Conservation (phyloP, 2,329 filamentous ascomycete genomes). For the Paecilomyces formosus region DNA sequence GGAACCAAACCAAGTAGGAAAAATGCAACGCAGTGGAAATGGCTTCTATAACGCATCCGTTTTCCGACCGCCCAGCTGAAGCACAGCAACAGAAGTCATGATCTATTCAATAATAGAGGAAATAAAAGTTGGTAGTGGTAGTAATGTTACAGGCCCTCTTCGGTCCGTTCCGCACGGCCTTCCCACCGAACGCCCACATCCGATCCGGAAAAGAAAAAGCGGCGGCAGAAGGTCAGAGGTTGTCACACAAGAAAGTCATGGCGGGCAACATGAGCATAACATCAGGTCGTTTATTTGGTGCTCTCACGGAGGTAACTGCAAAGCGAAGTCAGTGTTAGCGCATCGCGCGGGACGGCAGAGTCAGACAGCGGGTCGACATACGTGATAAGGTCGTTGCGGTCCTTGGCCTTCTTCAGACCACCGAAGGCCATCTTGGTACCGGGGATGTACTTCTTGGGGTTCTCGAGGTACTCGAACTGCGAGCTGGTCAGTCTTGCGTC, state of each 20-base stretch:
- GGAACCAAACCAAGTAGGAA: conserved; percentile 10
- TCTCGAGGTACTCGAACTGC: conserved; percentile 97
- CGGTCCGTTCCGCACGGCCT: conserved; percentile 9
- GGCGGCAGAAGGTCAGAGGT: conserved; percentile 9
- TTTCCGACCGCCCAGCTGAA: conserved; percentile 6
- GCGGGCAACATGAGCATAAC: neutral
- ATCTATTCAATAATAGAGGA: conserved; percentile 18
- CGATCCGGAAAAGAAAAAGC: neutral
- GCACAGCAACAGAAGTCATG: conserved; percentile 5
- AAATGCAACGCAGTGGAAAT: conserved; percentile 10
- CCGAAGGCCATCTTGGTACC: conserved; percentile 99
- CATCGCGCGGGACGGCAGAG: neutral
- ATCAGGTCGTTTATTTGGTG: conserved; percentile 25
- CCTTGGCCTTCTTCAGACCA: conserved; percentile 99
- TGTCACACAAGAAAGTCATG: neutral
- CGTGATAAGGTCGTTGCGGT: conserved; percentile 98
- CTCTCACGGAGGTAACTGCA: conserved; percentile 31
- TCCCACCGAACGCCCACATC: conserved; percentile 11
- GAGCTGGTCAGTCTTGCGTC: conserved; percentile 7
- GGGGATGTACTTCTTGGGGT: conserved; percentile 99
- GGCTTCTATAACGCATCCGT: conserved; percentile 8
- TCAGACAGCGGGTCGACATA: conserved; percentile 43
- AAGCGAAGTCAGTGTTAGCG: conserved; percentile 3
- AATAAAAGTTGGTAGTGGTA: conserved; percentile 14
- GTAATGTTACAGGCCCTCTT: conserved; percentile 26